phyloP scores from a whole-genome alignment of 257 asterid genomes.

The Salvia hispanica region DNA sequence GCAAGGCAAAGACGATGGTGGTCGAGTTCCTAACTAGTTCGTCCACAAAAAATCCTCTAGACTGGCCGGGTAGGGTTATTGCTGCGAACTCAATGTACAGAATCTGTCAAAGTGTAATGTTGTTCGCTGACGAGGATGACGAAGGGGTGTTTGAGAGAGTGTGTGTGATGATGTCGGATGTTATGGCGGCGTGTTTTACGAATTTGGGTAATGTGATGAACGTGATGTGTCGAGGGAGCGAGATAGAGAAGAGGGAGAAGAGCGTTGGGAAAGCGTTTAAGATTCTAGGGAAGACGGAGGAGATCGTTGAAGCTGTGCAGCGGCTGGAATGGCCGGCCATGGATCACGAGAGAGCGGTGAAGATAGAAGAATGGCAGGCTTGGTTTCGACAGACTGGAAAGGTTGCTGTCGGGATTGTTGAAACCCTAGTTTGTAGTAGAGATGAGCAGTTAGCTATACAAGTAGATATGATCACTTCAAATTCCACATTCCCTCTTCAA shows the following conservation, averaged over 20 bases:
- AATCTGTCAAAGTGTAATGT: not conserved
- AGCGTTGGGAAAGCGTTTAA: conserved; percentile 19
- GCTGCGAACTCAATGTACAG: conserved; percentile 24
- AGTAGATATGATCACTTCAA: too few relatives aligned
- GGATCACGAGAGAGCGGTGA: conserved; percentile 15
- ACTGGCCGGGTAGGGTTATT: not conserved
- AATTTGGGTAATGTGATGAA: not conserved
- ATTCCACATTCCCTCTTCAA: too few relatives aligned
- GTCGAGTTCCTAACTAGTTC: not conserved
- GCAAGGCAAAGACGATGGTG: not conserved
- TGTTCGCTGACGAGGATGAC: not conserved
- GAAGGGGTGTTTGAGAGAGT: not conserved
- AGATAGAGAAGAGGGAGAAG: conserved; percentile 25
- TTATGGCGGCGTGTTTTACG: conserved; percentile 20
- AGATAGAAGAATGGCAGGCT: conserved; percentile 26
- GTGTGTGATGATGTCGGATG: conserved; percentile 22
- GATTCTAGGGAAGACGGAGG: conserved; percentile 27
- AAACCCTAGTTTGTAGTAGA: not conserved
- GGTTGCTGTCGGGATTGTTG: not conserved
- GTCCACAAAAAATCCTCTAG: not conserved
- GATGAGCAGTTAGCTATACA: too few relatives aligned
- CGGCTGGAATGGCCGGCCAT: not conserved
- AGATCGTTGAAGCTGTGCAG: conserved; percentile 22
- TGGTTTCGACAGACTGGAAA: not conserved
- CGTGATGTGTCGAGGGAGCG: conserved; percentile 20